These are phyloP conservation scores for Globisporangium iwayamae DNA, from an alignment of 352 stramenopile genomes.

Conservation along the genomic window DNA sequence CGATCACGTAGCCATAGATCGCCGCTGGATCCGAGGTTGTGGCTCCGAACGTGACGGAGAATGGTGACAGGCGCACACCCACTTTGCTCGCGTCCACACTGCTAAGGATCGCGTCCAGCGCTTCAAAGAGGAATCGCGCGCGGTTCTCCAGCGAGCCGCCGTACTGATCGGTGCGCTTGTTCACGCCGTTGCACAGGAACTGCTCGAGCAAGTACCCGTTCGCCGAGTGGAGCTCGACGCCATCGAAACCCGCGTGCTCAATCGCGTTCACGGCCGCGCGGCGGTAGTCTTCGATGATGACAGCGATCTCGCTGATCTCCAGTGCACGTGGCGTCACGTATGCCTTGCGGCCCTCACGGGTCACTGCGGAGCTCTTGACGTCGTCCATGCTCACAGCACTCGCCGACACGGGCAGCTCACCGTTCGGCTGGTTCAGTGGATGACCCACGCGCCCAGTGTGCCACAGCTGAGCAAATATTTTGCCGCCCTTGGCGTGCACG, in stretches of 20 bases:
- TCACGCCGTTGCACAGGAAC: conserved; percentile 63
- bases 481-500: conserved; percentile 73
- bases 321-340: conserved; percentile 50
- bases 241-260: conserved; percentile 83
- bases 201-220: conserved; percentile 90
- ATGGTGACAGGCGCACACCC: conserved; percentile 12
- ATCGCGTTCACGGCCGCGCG: conserved; percentile 44
- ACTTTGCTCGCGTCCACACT: conserved; percentile 7
- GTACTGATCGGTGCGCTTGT: conserved; percentile 73
- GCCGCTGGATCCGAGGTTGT: conserved; percentile 19
- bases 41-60: conserved; percentile 24
- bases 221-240: conserved; percentile 80
- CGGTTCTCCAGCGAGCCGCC: conserved; percentile 77
- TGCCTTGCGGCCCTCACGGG: conserved; percentile 23
- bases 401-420: conserved; percentile 42
- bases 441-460: conserved; percentile 76
- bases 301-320: conserved; percentile 54
- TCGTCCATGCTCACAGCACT: conserved; percentile 24
- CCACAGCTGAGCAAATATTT: conserved; percentile 86
- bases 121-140: conserved; percentile 50
- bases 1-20: conserved; percentile 22
- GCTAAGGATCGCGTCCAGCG: conserved; percentile 29
- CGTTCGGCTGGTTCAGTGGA: conserved; percentile 49
- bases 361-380: conserved; percentile 16
- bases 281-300: conserved; percentile 54